Evolutionary conservation across 345 rosid species (phyloP), one percentile per base, ranked within the genome.

Genomic region (Limnanthes douglasii): DNA sequence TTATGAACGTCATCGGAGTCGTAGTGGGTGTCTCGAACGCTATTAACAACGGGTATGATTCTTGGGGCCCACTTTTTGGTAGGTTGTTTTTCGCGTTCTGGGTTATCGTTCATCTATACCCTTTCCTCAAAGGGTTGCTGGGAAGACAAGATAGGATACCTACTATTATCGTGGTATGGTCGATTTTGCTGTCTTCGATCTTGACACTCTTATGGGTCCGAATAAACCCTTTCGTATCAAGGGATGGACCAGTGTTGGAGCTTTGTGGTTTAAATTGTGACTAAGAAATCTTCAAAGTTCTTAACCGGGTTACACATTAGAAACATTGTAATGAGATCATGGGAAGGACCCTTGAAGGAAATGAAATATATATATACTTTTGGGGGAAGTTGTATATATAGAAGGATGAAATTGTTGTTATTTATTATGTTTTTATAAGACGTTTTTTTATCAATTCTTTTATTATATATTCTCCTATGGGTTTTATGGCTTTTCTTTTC

Each of bases 141-240:
- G 97, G 95, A 53, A 84, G 74, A 40, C 97, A 88, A 69, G 97
- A 88, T 32, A 52, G 94, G 12, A 84, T 77, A 90, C 97, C 97
- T 0, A 88, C 97, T 26, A 88, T 88, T 45, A 70, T 88, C 12
- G 19, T 84, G 44, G 97, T 88, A 15, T 88, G 97, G 97, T 88
- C 97, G 3, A 88, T 88, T 48, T 75, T 88, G 17, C 74, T 88
- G 1, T 78, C 97, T 52, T 88, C 97, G 2, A 79, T 88, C 63
- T 49, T 88, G 65, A 88, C 97, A 51, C 94, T 88, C 7, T 1
- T 88, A 59, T 88, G 95, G 97, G 97, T 88, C 14, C 50, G 97
- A 23, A 54, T 88, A 51, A 88, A 88, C 60, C 97, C 97, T 5
- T 88, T 88, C 18, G 86, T 88, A 22, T 65, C 75, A 0, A 79